Base-by-base conservation (phyloP, 2,329 filamentous ascomycete species). In the Xylariaceae sp. region DNA sequence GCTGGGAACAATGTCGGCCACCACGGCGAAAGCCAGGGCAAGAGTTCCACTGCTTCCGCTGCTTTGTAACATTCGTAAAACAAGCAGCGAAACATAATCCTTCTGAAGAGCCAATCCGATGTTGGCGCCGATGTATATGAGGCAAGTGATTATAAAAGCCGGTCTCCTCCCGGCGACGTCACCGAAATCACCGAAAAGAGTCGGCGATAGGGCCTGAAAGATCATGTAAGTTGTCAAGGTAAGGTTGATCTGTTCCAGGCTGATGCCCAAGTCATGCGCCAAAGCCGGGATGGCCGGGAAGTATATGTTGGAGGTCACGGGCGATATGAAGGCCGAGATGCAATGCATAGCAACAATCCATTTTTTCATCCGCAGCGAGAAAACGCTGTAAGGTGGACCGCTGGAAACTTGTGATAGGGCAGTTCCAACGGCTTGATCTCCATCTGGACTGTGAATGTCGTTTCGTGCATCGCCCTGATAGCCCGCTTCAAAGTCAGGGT, bases 1-100 rank as follows among this genome's bases (percentile, higher is more conserved):
- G 51, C 82, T 85, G 0, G 87, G 84, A 0, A 86, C 80, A 4
- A 92, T 80, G 66, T 94, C 90, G 0, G 87, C 86, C 11, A 92
- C 82, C 1, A 91, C 84, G 1, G 85, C 89, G 61, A 82, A 88
- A 0, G 83, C 84, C 1, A 94, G 76, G 0, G 89, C 86, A n/a
- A 91, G 77, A 0, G 87, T 88, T 0, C 85, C 85, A 65, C 84
- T 87, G 69, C 83, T 87, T 0, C 88, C 86, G 0, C 78, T 77
- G 37, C 83, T 85, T 67, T 89, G 86, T 2, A 88, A 59, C 73
- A 82, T 84, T 0, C 86, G 79, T 7, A 89, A 73, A 1, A 87
- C 75, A 37, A 88, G 68, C 17, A 89, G 72, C 0, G 84, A 81
- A 0, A 78, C 76, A 59, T 82, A 86, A 67, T 80, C 76, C 35